A percentile compares a stretch with the other conserved stretches of the same genome.
Conservation (phyloP, 2,329 filamentous ascomycete genomes). For the Colletotrichum truncatum region DNA sequence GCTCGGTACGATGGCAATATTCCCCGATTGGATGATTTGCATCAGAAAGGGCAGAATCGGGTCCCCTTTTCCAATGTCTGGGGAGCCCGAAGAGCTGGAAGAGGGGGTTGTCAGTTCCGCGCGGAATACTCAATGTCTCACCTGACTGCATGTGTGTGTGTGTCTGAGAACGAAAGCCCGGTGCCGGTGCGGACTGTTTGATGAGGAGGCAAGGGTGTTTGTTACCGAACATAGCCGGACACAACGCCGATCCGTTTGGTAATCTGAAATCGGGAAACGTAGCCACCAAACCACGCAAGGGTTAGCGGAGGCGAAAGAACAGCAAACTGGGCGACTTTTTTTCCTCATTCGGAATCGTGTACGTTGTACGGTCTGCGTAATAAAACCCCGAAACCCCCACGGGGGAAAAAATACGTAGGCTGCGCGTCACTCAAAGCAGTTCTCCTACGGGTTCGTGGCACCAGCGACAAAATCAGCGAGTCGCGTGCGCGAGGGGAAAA, state of each 20-base stretch:
- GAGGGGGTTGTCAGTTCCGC: not conserved
- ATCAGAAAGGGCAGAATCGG: not conserved
- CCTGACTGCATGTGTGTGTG: not conserved
- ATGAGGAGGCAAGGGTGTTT: not conserved
- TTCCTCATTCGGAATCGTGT: not conserved
- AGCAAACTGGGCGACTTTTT: not conserved
- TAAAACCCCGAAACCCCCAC: not conserved
- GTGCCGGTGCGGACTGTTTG: not conserved
- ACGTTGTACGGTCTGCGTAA: not conserved
- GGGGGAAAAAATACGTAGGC: not conserved
- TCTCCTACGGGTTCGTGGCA: not conserved
- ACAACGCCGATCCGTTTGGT: constrained; percentile 5
- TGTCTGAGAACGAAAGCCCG: not conserved
- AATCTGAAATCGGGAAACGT: not conserved
- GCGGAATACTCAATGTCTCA: constrained; percentile 6
- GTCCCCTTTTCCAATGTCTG: not conserved
- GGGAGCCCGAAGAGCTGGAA: constrained; percentile 13
- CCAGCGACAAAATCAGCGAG: constrained; percentile 23
- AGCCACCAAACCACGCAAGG: not conserved
- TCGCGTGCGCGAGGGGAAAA: not conserved
- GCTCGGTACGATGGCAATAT: not conserved
- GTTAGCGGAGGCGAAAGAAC: constrained; percentile 1
- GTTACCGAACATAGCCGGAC: constrained; percentile 24
- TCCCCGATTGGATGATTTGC: constrained; percentile 20
- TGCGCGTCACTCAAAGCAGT: constrained; percentile 4